Evolutionary conservation across 805 yeast species (phyloP).

Genomic region (Scheffersomyces coipomensis): DNA sequence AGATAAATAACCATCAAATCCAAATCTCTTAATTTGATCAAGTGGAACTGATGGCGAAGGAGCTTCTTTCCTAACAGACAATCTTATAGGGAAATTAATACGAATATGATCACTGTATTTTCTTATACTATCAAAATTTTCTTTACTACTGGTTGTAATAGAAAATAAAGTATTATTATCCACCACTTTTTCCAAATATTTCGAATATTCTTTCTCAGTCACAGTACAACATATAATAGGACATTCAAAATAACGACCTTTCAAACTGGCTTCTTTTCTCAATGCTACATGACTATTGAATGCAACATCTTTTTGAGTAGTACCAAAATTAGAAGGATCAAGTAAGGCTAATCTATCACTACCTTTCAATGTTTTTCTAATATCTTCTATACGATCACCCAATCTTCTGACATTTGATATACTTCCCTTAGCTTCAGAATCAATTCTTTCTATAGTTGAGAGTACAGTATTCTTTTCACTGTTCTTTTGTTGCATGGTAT

Average conservation of each 20-base stretch:
- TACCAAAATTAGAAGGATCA: conserved; percentile 28
- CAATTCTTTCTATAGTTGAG: background rate
- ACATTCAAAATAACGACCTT: conserved; percentile 61
- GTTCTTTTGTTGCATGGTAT: background rate
- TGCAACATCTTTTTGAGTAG: conserved; percentile 41
- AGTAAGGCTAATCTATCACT: conserved; percentile 54
- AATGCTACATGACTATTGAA: conserved; percentile 36
- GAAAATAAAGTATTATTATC: conserved; percentile 56
- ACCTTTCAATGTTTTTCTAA: conserved; percentile 26
- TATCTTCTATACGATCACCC: conserved; percentile 1
- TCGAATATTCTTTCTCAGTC: conserved; percentile 47
- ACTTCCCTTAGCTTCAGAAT: background rate
- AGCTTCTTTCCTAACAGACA: conserved; percentile 20
- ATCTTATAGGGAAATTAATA: conserved; percentile 56
- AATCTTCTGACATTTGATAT: background rate
- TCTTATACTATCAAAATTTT: conserved; percentile 48
- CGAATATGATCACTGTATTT: conserved; percentile 25
- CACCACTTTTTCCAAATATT: conserved; percentile 57
- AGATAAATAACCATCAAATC: conserved; percentile 77
- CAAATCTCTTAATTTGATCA: conserved; percentile 43
- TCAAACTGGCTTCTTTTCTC: conserved; percentile 37
- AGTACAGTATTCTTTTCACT: conserved; percentile 15
- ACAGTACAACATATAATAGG: conserved; percentile 67
- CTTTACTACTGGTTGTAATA: conserved; percentile 56
- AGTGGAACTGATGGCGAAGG: conserved; percentile 17